These are phyloP conservation scores for Gamsiella multidivaricata DNA, from an alignment of 192 early-diverging fungal genomes.

Conservation along the genomic window DNA sequence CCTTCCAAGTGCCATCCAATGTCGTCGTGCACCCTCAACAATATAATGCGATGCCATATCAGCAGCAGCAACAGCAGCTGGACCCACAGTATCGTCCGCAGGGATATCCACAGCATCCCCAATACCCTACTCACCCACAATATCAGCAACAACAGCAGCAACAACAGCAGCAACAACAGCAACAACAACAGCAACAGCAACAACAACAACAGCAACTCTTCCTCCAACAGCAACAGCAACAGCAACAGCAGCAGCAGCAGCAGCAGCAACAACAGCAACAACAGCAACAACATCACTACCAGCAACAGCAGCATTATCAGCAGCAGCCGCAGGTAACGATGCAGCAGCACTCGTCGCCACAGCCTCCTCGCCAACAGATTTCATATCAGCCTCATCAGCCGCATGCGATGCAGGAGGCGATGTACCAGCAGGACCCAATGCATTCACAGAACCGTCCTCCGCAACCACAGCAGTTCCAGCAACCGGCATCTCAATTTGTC, in stretches of 20 bases:
- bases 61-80: slow-evolving; percentile 27
- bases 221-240: slow-evolving; percentile 16
- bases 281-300: slow-evolving; percentile 24
- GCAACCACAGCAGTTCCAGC: slow-evolving; percentile 14
- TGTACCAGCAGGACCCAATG: slow-evolving; percentile 22
- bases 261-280: slow-evolving; percentile 21
- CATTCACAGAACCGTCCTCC: slow-evolving; percentile 11
- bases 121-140: slow-evolving; percentile 24
- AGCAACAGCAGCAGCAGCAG: slow-evolving; percentile 18
- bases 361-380: slow-evolving; percentile 31
- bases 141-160: slow-evolving; percentile 45
- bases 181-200: slow-evolving; percentile 16
- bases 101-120: slow-evolving; percentile 20
- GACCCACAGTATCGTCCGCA: slow-evolving; percentile 40
- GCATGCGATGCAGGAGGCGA: slow-evolving; percentile 15
- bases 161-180: slow-evolving; percentile 11
- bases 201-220: slow-evolving; percentile 18
- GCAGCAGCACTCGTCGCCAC: slow-evolving; percentile 27
- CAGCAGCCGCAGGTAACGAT: slow-evolving; percentile 10
- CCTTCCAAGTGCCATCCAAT: slow-evolving; percentile 43
- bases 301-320: slow-evolving; percentile 7
- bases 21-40: slow-evolving; percentile 45
- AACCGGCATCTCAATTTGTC: slow-evolving; percentile 18
- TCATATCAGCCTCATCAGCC: slow-evolving; percentile 30
- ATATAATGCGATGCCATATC: slow-evolving; percentile 32